These are phyloP conservation scores for Cylindrotheca fusiformis DNA, from an alignment of 108 stramenopile species.

Conservation along the genomic window DNA sequence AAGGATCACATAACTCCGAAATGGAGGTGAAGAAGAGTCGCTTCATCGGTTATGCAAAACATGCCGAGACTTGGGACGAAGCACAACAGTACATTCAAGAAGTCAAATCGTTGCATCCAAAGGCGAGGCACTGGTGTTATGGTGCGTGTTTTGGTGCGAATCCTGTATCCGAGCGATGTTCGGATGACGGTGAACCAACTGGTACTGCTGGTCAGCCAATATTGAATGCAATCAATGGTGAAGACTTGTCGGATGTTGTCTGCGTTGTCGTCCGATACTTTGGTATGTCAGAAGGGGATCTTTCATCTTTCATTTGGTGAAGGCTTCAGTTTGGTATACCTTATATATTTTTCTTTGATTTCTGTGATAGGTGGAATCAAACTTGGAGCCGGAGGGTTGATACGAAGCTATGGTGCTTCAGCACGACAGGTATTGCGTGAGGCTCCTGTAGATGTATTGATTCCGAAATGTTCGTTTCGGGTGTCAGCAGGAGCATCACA, in stretches of 20 bases:
- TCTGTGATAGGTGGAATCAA: slow-evolving; percentile 57
- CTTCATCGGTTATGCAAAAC: slow-evolving; percentile 71
- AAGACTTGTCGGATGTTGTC: slow-evolving; percentile 62
- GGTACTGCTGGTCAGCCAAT: slow-evolving; percentile 82
- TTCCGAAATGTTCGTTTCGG: slow-evolving; percentile 45
- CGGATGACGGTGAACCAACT: slow-evolving; percentile 86
- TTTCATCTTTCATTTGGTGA: not conserved
- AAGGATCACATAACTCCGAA: slow-evolving; percentile 39
- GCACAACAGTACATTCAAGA: slow-evolving; percentile 45
- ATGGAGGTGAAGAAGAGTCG: slow-evolving; percentile 74
- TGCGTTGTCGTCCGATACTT: slow-evolving; percentile 82
- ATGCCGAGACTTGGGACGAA: slow-evolving; percentile 63
- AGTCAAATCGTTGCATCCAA: slow-evolving; percentile 68
- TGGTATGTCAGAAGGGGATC: slow-evolving; percentile 48
- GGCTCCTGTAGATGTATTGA: slow-evolving; percentile 35
- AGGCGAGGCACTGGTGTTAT: slow-evolving; percentile 77
- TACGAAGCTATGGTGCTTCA: slow-evolving; percentile 80
- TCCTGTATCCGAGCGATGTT: slow-evolving; percentile 57
- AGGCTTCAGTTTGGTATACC: not conserved
- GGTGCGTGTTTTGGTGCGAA: slow-evolving; percentile 37
- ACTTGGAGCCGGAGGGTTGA: slow-evolving; percentile 83
- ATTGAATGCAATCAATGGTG: slow-evolving; percentile 68
- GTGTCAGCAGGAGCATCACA: slow-evolving; percentile 20
- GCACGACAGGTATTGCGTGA: slow-evolving; percentile 65
- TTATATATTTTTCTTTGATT: too few relatives aligned